Evolutionary conservation across 768 basidiomycete genomes (phyloP).

Genomic region (Suillus decipiens): DNA sequence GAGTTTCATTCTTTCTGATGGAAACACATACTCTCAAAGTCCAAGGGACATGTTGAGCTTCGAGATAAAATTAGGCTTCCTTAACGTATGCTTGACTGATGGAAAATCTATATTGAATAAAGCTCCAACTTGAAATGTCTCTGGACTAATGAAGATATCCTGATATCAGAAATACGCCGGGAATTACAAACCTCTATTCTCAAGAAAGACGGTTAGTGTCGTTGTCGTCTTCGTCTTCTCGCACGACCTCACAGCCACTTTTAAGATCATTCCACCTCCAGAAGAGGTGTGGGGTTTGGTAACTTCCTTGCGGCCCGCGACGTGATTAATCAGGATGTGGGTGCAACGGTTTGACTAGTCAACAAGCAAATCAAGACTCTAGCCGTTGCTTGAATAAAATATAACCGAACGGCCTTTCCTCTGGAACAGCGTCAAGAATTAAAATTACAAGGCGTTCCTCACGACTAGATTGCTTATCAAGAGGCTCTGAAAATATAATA

Average conservation of each 20-base stretch:
- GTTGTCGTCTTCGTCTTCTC: background rate
- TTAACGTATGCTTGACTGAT: background rate
- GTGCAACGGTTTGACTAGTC: too few species aligned
- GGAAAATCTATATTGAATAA: background rate
- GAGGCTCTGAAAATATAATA: slow-evolving; percentile 1
- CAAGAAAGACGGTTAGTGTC: background rate
- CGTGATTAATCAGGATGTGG: background rate
- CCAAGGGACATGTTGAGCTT: background rate
- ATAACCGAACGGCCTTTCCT: slow-evolving; percentile 1
- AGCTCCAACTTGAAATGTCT: background rate
- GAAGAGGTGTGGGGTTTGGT: background rate
- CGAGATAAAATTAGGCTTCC: background rate
- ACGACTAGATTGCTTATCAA: slow-evolving; percentile 9
- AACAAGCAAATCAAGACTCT: background rate
- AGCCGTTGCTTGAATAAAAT: background rate
- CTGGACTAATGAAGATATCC: background rate
- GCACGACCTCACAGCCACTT: background rate
- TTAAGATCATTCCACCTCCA: background rate
- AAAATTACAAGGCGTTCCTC: slow-evolving; percentile 8
- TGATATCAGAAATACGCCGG: background rate
- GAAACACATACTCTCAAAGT: background rate
- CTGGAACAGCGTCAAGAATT: slow-evolving; percentile 15
- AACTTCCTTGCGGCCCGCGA: background rate
- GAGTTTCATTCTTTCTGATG: background rate
- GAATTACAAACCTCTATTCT: background rate